phyloP scores from a whole-genome alignment of 148 eudicot genomes.

The Cornus florida region DNA sequence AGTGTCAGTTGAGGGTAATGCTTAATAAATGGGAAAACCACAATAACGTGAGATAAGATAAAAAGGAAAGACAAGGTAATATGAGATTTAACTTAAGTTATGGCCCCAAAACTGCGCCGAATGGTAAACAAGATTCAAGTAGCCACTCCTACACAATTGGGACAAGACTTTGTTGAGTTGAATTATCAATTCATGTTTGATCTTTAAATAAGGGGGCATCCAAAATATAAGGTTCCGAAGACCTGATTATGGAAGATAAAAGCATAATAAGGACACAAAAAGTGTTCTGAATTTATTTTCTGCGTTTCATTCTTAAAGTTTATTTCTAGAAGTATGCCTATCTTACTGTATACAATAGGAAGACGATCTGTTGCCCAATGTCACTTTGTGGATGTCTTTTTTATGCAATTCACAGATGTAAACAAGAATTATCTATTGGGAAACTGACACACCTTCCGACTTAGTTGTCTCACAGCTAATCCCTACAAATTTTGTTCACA shows the following conservation, averaged over 20 bases:
- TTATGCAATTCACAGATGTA: neutral
- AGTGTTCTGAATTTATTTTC: too few species aligned
- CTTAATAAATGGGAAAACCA: too few species aligned
- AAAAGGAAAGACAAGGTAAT: too few species aligned
- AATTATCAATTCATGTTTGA: neutral
- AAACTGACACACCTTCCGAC: neutral
- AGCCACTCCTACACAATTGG: neutral
- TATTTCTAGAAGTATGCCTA: neutral
- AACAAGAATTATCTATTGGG: neutral
- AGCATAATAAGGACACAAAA: neutral
- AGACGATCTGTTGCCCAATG: neutral
- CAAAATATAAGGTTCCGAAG: neutral
- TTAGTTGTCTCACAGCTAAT: neutral
- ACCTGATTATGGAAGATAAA: neutral
- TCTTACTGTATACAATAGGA: too few species aligned
- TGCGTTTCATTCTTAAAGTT: neutral
- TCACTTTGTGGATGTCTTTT: neutral
- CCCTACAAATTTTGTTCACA: slow-evolving; percentile 5
- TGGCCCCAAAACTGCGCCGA: neutral
- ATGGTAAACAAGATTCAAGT: neutral
- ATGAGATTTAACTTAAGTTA: neutral
- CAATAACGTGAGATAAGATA: too few species aligned
- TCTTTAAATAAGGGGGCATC: neutral
- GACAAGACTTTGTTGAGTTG: neutral
- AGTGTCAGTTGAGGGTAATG: too few species aligned